Conservation (phyloP, 2,329 filamentous ascomycete genomes). For the Calonectria naviculata region DNA sequence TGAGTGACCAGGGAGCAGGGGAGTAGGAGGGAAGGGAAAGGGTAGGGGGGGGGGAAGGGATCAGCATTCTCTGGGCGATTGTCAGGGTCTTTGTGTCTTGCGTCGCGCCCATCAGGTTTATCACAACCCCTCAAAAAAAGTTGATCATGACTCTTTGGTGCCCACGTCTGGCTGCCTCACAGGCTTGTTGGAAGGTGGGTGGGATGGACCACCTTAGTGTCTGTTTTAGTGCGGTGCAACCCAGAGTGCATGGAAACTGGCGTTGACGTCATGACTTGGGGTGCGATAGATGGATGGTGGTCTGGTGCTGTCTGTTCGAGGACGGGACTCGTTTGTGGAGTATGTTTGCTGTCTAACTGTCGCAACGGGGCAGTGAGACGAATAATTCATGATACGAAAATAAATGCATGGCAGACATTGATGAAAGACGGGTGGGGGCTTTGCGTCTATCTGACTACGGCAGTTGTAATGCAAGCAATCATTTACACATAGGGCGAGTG, state of each 20-base stretch:
- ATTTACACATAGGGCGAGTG: too few relatives aligned
- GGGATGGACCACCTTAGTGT: background rate
- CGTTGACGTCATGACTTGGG: conserved; percentile 15
- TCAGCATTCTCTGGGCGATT: background rate
- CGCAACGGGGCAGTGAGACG: background rate
- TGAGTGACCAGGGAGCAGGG: too few relatives aligned
- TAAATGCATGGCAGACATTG: background rate
- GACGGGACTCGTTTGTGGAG: background rate
- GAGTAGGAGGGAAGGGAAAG: background rate
- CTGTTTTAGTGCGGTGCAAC: background rate
- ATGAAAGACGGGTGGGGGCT: background rate
- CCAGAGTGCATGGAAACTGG: background rate
- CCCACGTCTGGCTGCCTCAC: background rate
- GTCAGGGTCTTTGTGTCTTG: background rate
- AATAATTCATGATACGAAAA: too few relatives aligned
- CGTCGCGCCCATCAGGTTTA: background rate
- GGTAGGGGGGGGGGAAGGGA: background rate
- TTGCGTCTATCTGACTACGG: background rate
- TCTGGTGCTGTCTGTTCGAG: background rate
- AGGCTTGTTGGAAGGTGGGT: background rate
- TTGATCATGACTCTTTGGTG: background rate
- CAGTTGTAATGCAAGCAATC: background rate
- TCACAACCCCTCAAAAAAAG: background rate
- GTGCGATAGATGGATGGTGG: background rate
- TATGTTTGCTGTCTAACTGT: background rate